Percentiles rank a stretch among this genome's conserved stretches.
Conservation (phyloP, 1,284 basidiomycete genomes). For the Laetiporus sulphureus region DNA sequence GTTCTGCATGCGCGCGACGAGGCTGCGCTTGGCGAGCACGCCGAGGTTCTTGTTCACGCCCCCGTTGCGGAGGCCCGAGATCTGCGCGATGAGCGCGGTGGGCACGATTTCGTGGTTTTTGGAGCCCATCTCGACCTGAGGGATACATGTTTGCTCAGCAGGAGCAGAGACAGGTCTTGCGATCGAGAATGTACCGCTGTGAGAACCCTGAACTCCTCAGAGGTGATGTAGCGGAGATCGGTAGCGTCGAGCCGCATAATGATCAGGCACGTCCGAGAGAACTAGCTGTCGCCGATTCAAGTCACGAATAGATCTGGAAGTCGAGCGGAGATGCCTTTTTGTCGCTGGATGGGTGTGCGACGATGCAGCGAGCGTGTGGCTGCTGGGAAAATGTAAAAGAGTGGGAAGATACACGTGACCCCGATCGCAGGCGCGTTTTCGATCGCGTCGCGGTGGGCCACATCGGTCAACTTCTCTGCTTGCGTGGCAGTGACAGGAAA, state of each 20-base stretch:
- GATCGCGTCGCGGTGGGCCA: too few relatives aligned
- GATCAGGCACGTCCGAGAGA: neutral
- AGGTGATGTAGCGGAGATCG: conserved; percentile 88
- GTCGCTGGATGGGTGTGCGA: too few relatives aligned
- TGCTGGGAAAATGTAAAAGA: too few relatives aligned
- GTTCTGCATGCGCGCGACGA: conserved; percentile 89
- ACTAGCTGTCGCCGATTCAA: too few relatives aligned
- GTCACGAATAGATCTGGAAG: too few relatives aligned
- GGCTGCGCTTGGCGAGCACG: conserved; percentile 84
- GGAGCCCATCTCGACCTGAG: conserved; percentile 92
- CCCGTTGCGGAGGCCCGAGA: conserved; percentile 86
- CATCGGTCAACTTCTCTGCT: too few relatives aligned
- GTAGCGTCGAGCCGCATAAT: conserved; percentile 92
- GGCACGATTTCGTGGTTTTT: conserved; percentile 98
- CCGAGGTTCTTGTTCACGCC: conserved; percentile 93
- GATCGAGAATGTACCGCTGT: conserved; percentile 63
- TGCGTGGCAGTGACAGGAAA: too few relatives aligned
- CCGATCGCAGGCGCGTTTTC: too few relatives aligned
- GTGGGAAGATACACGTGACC: too few relatives aligned
- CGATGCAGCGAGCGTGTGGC: too few relatives aligned
- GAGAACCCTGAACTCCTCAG: conserved; percentile 92
- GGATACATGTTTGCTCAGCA: neutral
- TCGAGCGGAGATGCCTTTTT: too few relatives aligned
- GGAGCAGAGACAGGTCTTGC: too few relatives aligned
- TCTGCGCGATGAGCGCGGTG: conserved; percentile 81